A percentile compares a stretch with the other conserved stretches of the same genome.
Conservation (phyloP, 345 rosid species). For the Lepidium didymum region DNA sequence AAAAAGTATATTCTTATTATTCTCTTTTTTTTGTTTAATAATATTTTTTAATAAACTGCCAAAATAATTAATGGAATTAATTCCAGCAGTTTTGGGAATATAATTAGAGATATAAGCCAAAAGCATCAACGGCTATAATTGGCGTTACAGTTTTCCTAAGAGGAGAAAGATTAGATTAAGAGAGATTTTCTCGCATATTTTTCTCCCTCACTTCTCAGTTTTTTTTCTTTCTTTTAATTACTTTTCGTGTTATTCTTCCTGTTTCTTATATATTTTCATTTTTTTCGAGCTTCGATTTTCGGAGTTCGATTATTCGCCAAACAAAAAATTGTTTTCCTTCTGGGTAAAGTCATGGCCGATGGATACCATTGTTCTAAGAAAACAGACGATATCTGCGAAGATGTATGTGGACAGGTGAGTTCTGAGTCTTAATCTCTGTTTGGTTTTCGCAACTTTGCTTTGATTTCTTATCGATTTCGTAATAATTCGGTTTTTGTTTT, state of each 20-base stretch:
- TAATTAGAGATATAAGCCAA: not conserved
- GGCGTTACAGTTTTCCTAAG: constrained; percentile 30
- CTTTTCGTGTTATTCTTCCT: not conserved
- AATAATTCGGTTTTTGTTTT: not conserved
- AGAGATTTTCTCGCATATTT: constrained; percentile 9
- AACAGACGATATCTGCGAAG: constrained; percentile 76
- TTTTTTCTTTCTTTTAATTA: not conserved
- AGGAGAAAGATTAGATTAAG: constrained; percentile 4
- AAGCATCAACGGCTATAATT: constrained; percentile 57
- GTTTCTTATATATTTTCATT: not conserved
- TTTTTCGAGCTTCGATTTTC: constrained; percentile 7
- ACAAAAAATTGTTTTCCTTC: not conserved
- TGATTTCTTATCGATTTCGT: constrained; percentile 3
- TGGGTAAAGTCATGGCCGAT: constrained; percentile 48
- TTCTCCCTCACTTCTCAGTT: constrained; percentile 1
- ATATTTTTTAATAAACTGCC: not conserved
- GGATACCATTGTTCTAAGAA: constrained; percentile 81
- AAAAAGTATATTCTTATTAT: not conserved
- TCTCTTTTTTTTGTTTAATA: not conserved
- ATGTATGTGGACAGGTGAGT: constrained; percentile 76
- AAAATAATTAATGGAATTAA: not conserved
- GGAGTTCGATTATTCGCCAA: not conserved
- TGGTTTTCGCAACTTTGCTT: not conserved
- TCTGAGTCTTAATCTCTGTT: not conserved
- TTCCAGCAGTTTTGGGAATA: constrained; percentile 13